Evolutionary conservation across 768 basidiomycete species (phyloP).

Genomic region (Hydnomerulius pinastri): DNA sequence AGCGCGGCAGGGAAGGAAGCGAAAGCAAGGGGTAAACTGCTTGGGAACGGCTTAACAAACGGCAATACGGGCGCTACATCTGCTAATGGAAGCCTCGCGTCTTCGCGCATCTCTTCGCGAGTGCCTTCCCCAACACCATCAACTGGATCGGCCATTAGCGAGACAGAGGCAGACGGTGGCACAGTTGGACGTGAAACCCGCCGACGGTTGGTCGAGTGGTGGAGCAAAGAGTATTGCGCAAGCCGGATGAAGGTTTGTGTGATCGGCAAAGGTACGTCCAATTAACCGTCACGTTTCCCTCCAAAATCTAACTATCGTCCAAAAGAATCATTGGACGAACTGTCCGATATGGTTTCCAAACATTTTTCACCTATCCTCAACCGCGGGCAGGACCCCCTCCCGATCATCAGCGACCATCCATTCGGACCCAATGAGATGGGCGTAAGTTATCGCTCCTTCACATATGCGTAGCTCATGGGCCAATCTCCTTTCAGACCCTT

Average conservation of each 20-base stretch:
- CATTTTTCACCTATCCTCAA: slow-evolving; percentile 75
- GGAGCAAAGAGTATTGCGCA: slow-evolving; percentile 79
- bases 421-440: slow-evolving; percentile 72
- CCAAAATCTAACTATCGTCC: slow-evolving; percentile 1
- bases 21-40: slow-evolving; percentile 50
- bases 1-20: slow-evolving; percentile 59
- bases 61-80: slow-evolving; percentile 26
- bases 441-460: slow-evolving; percentile 44
- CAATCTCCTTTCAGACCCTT: slow-evolving; percentile 53
- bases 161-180: slow-evolving; percentile 74
- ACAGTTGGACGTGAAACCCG: slow-evolving; percentile 77
- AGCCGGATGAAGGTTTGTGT: slow-evolving; percentile 80
- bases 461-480: slow-evolving; percentile 11
- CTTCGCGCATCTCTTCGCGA: slow-evolving; percentile 55
- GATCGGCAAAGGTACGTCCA: slow-evolving; percentile 67
- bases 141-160: slow-evolving; percentile 50
- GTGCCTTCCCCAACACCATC: slow-evolving; percentile 63
- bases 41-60: slow-evolving; percentile 24
- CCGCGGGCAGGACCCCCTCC: slow-evolving; percentile 58
- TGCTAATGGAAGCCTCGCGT: slow-evolving; percentile 23
- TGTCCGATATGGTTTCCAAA: slow-evolving; percentile 59
- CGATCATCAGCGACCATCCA: slow-evolving; percentile 71
- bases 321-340: slow-evolving; percentile 73
- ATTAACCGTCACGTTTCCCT: not conserved
- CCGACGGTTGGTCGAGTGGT: slow-evolving; percentile 82